A percentile compares a stretch with the other conserved stretches of the same genome.
Conservation (phyloP, 768 basidiomycete genomes). For the Agaricus blazei region DNA sequence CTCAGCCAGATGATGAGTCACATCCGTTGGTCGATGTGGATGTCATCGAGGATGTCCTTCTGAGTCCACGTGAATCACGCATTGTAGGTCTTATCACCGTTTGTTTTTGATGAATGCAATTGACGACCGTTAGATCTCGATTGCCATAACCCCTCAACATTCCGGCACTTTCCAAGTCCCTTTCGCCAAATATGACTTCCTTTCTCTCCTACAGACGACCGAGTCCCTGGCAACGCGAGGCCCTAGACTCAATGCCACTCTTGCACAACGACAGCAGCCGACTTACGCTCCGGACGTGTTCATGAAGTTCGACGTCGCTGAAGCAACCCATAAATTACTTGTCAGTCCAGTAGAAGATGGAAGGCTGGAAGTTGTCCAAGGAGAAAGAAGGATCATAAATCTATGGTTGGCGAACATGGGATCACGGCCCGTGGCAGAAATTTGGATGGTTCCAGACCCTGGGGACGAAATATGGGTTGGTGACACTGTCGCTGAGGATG, state of each 20-base stretch:
- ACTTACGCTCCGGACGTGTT: constrained; percentile 68
- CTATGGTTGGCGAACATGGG: constrained; percentile 70
- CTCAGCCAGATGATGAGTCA: constrained; percentile 24
- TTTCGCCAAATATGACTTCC: constrained; percentile 61
- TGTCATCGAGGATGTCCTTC: constrained; percentile 51
- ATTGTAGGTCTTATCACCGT: constrained; percentile 38
- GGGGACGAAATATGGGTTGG: constrained; percentile 63
- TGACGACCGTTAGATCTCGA: constrained; percentile 10
- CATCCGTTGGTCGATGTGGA: constrained; percentile 50
- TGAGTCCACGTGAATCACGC: constrained; percentile 61
- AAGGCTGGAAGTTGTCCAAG: constrained; percentile 52
- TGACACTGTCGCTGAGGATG: constrained; percentile 59
- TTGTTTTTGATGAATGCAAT: neutral
- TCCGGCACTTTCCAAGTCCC: constrained; percentile 53
- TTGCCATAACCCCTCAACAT: constrained; percentile 51
- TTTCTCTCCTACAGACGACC: constrained; percentile 60
- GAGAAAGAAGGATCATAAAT: constrained; percentile 54
- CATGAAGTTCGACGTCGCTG: constrained; percentile 57
- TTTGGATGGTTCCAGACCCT: constrained; percentile 63
- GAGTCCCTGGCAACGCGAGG: constrained; percentile 73
- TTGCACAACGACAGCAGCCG: constrained; percentile 58
- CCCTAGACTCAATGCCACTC: constrained; percentile 69
- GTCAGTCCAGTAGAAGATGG: constrained; percentile 52
- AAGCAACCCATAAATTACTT: constrained; percentile 59
- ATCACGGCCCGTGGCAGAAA: constrained; percentile 48